Base-by-base conservation (phyloP, 257 asterid species). In the Solanum clarkiae region DNA sequence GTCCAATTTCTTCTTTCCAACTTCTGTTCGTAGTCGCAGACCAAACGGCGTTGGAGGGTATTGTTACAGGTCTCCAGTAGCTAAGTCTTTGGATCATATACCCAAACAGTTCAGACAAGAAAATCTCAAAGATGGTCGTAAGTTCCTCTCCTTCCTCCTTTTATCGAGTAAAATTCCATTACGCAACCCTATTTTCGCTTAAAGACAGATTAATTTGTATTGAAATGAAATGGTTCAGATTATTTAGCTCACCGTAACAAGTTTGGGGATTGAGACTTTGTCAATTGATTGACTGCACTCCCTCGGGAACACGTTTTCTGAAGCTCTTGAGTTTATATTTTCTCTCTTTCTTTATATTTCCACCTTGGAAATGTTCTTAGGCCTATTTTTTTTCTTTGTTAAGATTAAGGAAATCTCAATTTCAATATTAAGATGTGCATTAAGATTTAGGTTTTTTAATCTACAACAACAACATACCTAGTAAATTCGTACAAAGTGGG, bases 121-220 rank as follows among this genome's bases (percentile, higher is more conserved):
- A 17, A 94, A 96, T 89, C 96, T 96, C 90, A 93, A 92, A 84
- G 97, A 96, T 86, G 99, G 98, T 82, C 81, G 99, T 96, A 86
- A 87, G 93, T 85, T 13, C 29, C 29, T 44, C 11, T 20, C n/a
- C 2, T 60, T 62, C 70, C 71, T 65, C 44, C 20, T 32, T 63
- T 80, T 55, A 29, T 36, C 3, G 22, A 24, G 6, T 55, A 65
- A 12, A 45, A 53, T 59, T 36, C 55, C 17, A 29, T 20, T 80
- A 80, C 18, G 29, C 42, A 80, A n/a, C 66, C 66, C 15, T 36
- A 57, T 3, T 18, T 49, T 14, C 44, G 7, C 4, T 75, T n/a
- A 47, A 42, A 45, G 56, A 75, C 45, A 26, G 45, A 13, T 65
- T 65, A 20, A 20, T 59, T 59, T 20, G 26, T 57, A 20, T 57